Evolutionary conservation across 179 eudicot genomes (phyloP).

Genomic region (Spinacia oleracea): DNA sequence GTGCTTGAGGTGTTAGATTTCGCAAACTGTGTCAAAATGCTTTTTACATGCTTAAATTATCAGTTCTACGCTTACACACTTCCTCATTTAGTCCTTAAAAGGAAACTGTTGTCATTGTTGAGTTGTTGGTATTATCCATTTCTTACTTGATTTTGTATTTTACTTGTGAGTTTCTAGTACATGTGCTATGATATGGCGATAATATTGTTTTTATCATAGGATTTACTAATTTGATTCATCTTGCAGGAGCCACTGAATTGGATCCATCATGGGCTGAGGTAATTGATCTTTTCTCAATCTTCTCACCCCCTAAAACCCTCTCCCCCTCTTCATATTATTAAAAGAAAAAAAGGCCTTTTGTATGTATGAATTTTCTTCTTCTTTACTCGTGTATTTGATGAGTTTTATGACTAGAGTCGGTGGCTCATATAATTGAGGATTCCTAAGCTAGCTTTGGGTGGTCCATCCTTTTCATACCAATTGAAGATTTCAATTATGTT

Average conservation of each 20-base stretch:
- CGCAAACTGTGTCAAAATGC: slow-evolving; percentile 7
- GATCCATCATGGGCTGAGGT: slow-evolving; percentile 94
- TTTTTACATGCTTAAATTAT: slow-evolving; percentile 3
- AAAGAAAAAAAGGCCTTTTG: background rate
- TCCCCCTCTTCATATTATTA: too few relatives aligned
- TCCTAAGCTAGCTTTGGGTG: too few relatives aligned
- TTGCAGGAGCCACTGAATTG: slow-evolving; percentile 80
- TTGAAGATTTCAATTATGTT: background rate
- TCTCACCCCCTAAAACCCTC: background rate
- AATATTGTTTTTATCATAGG: background rate
- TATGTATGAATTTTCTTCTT: background rate
- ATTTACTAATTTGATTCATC: slow-evolving; percentile 10
- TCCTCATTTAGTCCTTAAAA: background rate
- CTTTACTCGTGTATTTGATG: slow-evolving; percentile 1
- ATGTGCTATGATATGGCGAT: background rate
- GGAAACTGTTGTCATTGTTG: too few relatives aligned
- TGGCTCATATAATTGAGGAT: background rate
- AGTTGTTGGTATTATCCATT: too few relatives aligned
- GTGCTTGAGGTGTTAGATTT: slow-evolving; percentile 12
- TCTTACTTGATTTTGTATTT: slow-evolving; percentile 9
- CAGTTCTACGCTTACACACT: background rate
- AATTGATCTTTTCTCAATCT: slow-evolving; percentile 21
- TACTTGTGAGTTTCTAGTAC: background rate
- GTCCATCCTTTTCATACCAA: background rate
- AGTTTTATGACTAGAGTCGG: background rate